Evolutionary conservation across 331 rosid genomes (phyloP), one percentile per base, ranked within the genome.

Genomic region (Acacia concinna): DNA sequence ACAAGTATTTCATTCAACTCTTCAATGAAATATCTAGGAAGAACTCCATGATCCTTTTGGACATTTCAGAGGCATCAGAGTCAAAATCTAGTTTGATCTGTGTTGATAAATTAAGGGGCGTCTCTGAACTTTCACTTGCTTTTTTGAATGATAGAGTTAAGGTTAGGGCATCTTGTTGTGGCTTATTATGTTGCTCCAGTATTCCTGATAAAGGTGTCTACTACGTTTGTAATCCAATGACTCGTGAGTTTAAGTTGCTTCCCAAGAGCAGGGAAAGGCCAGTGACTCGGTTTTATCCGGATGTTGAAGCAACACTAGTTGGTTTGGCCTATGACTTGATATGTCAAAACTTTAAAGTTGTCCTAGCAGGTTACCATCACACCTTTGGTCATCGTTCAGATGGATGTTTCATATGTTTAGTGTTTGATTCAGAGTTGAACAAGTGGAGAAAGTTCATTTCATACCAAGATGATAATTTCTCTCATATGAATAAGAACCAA

Each of bases 171-270:
- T 93, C 98, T 3, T 93, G 95, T 84, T 90, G 90, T 87, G 98
- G 98, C 51, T 76, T 93, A 89, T 41, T 93, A 75, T 93, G 98
- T 78, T 91, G 98, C 87, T 91, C 97, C 47, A 91, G 98, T 77
- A 86, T 93, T 59, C 97, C 95, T 75, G 89, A 93, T 65, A 91
- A 85, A 86, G 97, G 90, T 76, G 95, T 93, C 5, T 93, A 85
- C 81, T 93, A 85, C 76, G 92, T 93, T 0, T 93, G 97, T 59
- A 91, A 91, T 78, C 98, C 98, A 0, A 89, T 88, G 81, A 93
- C 97, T 44, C 88, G 93, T 2, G 89, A 91, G 81, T 93, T 87
- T 54, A 84, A 82, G 91, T 54, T 91, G 82, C 97, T 93, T 78
- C 98, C 95, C 0, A 91, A 79, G 92, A 90, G 92, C 71, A 90